A percentile compares a stretch with the other conserved stretches of the same genome.
phyloP scores from a whole-genome alignment of 345 rosid species.

The Eucalyptus erythrocorys region DNA sequence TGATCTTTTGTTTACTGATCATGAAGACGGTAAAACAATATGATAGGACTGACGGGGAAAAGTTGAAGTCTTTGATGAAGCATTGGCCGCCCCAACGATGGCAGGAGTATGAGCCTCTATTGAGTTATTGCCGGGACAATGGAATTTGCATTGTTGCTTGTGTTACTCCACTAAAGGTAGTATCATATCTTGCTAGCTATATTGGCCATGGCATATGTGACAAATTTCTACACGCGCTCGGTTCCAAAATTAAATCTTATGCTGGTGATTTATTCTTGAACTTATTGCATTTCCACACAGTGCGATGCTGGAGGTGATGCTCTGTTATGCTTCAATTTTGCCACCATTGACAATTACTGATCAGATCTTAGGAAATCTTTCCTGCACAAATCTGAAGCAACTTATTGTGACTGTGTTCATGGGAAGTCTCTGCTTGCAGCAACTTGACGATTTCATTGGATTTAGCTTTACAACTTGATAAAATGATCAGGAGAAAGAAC shows the following conservation, averaged over 20 bases:
- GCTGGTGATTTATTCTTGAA: not conserved
- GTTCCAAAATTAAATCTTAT: not conserved
- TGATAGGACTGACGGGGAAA: constrained; percentile 68
- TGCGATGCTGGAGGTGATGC: not conserved
- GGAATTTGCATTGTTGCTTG: constrained; percentile 62
- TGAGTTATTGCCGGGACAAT: constrained; percentile 72
- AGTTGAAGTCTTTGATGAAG: constrained; percentile 37
- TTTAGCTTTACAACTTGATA: not conserved
- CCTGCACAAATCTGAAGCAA: not conserved
- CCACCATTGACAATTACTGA: not conserved
- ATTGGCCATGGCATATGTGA: not conserved
- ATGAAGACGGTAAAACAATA: not conserved
- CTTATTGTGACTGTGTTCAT: not conserved
- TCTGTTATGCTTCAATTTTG: not conserved
- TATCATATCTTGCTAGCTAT: not conserved
- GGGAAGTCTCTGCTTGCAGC: not conserved
- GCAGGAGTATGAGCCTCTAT: constrained; percentile 83
- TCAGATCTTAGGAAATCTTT: not conserved
- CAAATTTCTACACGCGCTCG: not conserved
- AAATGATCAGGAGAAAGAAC: not conserved
- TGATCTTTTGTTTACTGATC: too few relatives aligned
- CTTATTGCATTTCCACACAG: not conserved
- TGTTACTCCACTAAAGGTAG: constrained; percentile 84
- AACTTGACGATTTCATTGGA: not conserved
- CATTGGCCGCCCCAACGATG: constrained; percentile 74